phyloP scores from a whole-genome alignment of 2,329 filamentous ascomycete genomes.

The Tolypocladium endophyticum region DNA sequence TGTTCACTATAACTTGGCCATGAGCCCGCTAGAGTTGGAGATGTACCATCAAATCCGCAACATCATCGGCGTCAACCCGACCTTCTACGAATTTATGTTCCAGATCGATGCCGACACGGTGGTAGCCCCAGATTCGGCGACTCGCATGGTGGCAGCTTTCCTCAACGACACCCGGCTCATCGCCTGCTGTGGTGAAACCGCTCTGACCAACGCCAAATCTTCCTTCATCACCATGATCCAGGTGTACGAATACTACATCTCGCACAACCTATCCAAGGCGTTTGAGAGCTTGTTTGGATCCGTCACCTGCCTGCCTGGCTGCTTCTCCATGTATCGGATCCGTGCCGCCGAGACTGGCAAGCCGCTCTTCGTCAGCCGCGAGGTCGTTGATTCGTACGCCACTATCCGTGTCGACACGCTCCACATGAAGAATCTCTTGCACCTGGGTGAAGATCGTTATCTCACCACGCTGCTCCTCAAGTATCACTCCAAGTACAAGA shows the following conservation, averaged over 20 bases:
- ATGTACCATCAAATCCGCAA: conserved; percentile 99
- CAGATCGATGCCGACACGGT: conserved; percentile 97
- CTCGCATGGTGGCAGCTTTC: conserved; percentile 85
- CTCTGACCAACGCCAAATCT: conserved; percentile 81
- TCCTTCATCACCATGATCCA: conserved; percentile 99
- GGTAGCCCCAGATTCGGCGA: conserved; percentile 79
- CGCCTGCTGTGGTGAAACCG: conserved; percentile 89
- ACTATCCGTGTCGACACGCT: conserved; percentile 95
- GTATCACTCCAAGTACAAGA: conserved; percentile 89
- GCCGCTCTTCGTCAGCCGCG: conserved; percentile 88
- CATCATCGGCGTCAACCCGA: conserved; percentile 96
- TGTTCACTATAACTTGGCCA: conserved; percentile 91
- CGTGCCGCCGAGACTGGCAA: conserved; percentile 90
- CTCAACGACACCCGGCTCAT: conserved; percentile 88
- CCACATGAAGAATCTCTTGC: conserved; percentile 97
- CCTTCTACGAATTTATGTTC: conserved; percentile 93
- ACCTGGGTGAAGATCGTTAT: conserved; percentile 95
- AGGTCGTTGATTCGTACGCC: conserved; percentile 78
- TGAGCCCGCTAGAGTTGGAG: conserved; percentile 93
- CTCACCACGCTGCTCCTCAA: conserved; percentile 91
- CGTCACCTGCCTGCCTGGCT: conserved; percentile 94
- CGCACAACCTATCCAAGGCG: conserved; percentile 91
- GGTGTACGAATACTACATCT: conserved; percentile 99
- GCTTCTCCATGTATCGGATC: conserved; percentile 98
- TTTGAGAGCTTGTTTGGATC: conserved; percentile 96